Base-by-base conservation (phyloP, 257 asterid genomes). In the Scutellaria baicalensis region DNA sequence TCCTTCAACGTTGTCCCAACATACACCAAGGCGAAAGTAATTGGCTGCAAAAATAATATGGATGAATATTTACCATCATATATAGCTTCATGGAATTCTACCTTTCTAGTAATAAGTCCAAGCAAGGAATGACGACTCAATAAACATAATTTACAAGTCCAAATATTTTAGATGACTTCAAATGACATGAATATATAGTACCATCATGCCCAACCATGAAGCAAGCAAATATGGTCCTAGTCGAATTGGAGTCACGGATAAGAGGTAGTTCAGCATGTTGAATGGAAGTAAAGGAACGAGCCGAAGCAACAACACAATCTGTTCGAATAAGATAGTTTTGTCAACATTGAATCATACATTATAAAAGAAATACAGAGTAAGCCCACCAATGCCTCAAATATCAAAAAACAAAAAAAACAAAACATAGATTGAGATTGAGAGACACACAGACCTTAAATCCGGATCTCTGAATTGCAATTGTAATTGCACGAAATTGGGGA, bases 201-300 rank as follows among this genome's bases (percentile, higher is more conserved):
- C 98, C 89, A 92, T 84, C 96, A 92, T 92, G 67, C 98, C 98
- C 82, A 92, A 74, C 98, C 96, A 92, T 33, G 98, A 87, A 67
- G 96, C 96, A 72, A 92, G 75, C 82, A 86, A 66, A 78, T 89
- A 92, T 38, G 89, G 83, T 64, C 78, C 73, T 45, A 89, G 23
- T 9, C 96, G 61, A 67, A 92, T 89, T 9, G 98, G 88, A 59
- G 96, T 92, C 55, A 92, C 91, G 0, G 98, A 89, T 73, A 89
- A 80, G 68, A 92, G 94, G 86, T 92, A 92, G 82, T 92, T 92
- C 81, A 92, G 75, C 95, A 92, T 79, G 78, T 88, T 92, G 58
- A 92, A 92, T 23, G 98, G 96, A 72, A 92, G 93, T 59, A 89
- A 77, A 11, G 96, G 98, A 75, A 85, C 95, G 1, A 92, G 93